These are phyloP conservation scores for Neostapfia colusana DNA, from an alignment of 176 grass and related monocot genomes.

Conservation along the genomic window DNA sequence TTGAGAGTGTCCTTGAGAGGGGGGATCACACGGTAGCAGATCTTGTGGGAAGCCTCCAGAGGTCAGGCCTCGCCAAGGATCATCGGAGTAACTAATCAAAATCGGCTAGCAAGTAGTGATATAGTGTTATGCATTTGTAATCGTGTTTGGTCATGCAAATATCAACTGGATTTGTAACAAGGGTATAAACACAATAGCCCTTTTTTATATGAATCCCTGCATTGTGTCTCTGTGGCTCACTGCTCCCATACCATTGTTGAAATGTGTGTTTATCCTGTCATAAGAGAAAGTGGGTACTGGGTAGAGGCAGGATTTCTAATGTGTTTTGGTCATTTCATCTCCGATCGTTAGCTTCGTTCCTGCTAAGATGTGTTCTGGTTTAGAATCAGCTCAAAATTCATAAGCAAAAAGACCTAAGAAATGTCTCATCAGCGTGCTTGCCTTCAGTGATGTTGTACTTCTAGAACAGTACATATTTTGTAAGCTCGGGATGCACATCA, in stretches of 20 bases:
- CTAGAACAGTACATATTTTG: not conserved
- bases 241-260: not conserved
- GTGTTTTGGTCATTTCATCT: too few species aligned
- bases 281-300: not conserved
- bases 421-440: too few species aligned
- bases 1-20: slow-evolving; percentile 36
- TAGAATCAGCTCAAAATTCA: too few species aligned
- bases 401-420: too few species aligned
- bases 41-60: slow-evolving; percentile 27
- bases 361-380: too few species aligned
- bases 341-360: too few species aligned
- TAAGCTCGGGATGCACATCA: not conserved
- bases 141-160: not conserved
- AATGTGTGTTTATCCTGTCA: not conserved
- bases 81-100: not conserved
- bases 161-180: too few species aligned
- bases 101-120: slow-evolving; percentile 30
- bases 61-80: not conserved
- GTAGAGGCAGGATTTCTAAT: not conserved
- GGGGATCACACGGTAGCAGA: not conserved
- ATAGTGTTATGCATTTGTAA: not conserved
- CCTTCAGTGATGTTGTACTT: not conserved
- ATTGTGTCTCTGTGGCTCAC: not conserved
- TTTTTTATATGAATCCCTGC: not conserved
- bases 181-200: too few species aligned